Base-by-base conservation (phyloP, 2,329 filamentous ascomycete species). In the Botrytis squamosa region DNA sequence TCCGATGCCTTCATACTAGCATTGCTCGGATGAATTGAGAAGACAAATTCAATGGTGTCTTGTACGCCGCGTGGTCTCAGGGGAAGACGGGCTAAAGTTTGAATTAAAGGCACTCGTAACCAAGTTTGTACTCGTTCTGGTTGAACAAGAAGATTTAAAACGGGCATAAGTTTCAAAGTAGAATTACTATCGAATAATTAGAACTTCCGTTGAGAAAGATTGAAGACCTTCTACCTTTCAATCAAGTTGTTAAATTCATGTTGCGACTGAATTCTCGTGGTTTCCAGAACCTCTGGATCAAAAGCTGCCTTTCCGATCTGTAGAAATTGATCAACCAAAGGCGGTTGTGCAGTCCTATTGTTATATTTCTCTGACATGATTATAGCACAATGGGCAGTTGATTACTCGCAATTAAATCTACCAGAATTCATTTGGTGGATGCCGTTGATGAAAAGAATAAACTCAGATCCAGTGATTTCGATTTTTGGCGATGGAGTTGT, bases 21-120 rank as follows among this genome's bases (percentile, higher is more conserved):
- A 64, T 74, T 80, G 49, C 78, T 81, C 0, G 91, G 88, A 75
- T 92, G 91, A 10, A 92, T 89, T 1, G 90, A 87, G 73, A 92
- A 91, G 52, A 93, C 85, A 78, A 93, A 93, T 79, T 93, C 91
- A 75, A 93, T 84, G 0, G 89, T 91, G 40, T 88, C 87, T 49
- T 91, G 86, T 22, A 93, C 89, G 29, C 91, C 91, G 75, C 89
- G 86, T 3, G 84, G 82, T 6, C 91, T 85, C 40, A 92, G 83
- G 1, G 91, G 91, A 16, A 93, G 79, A 20, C 85, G 80, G 1
- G 90, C 89, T 63, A 93, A 84, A 20, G 87, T 84, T 73, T 85
- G 85, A 77, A 90, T 84, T 2, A 93, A 80, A 60, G 85, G 85
- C 29, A 85, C 77, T 62, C 87, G 87, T n/a, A 93, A 84, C 89